Evolutionary conservation across 2,329 filamentous ascomycete species (phyloP).

Genomic region (Trichocomaceae sp.): DNA sequence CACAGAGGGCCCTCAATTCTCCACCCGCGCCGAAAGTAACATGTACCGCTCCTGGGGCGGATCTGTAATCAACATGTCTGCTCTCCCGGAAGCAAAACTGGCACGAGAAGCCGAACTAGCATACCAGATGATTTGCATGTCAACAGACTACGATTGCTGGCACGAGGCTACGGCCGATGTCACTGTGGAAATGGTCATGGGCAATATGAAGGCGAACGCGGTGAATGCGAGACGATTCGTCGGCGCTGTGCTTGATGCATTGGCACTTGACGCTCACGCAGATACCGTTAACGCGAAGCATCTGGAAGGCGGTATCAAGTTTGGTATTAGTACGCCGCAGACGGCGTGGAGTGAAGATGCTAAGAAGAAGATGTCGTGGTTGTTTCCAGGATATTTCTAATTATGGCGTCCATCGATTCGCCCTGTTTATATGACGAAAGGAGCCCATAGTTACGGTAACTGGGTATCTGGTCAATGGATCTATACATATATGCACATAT

Average conservation of each 20-base stretch:
- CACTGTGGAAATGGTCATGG: constrained; percentile 94
- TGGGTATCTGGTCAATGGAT: neutral
- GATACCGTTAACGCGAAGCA: constrained; percentile 76
- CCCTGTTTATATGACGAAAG: neutral
- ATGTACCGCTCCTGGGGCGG: constrained; percentile 94
- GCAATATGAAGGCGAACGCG: constrained; percentile 88
- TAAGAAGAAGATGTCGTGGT: constrained; percentile 70
- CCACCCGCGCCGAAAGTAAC: constrained; percentile 88
- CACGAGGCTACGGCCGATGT: constrained; percentile 70
- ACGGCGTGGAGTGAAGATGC: constrained; percentile 67
- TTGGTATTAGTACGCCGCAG: constrained; percentile 78
- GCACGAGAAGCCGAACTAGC: constrained; percentile 92
- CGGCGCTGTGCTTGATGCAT: constrained; percentile 76
- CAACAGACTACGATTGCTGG: constrained; percentile 99
- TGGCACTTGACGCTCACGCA: constrained; percentile 68
- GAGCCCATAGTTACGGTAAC: neutral
- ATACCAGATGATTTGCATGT: constrained; percentile 99
- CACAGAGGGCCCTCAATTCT: constrained; percentile 93
- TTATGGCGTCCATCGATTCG: neutral
- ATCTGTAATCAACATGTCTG: constrained; percentile 96
- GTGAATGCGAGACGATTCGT: constrained; percentile 81
- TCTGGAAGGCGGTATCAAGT: constrained; percentile 67
- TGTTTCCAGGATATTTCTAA: constrained; percentile 74
- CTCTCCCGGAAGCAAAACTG: constrained; percentile 89
- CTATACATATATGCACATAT: neutral